phyloP scores from a whole-genome alignment of 495 filamentous ascomycete genomes.

The Thozetella sp. region DNA sequence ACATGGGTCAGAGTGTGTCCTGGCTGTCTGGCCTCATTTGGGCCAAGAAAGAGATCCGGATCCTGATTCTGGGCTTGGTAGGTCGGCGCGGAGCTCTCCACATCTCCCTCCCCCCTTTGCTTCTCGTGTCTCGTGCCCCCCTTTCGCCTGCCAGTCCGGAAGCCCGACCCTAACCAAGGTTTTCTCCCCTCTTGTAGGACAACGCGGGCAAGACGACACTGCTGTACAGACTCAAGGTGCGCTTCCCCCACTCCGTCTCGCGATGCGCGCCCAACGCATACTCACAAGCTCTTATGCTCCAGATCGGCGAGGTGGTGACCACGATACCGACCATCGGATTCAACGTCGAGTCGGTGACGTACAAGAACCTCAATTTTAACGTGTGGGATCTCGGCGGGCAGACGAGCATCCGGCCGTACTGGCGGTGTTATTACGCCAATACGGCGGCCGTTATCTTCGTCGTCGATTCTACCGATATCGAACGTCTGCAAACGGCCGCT shows the following conservation, averaged over 20 bases:
- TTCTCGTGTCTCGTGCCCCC: slow-evolving; percentile 6
- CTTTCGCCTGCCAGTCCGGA: slow-evolving; percentile 11
- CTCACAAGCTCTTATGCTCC: slow-evolving; percentile 6
- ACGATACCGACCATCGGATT: slow-evolving; percentile 99
- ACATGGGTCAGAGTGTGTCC: slow-evolving; percentile 83
- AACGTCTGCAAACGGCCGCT: slow-evolving; percentile 85
- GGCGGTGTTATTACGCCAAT: slow-evolving; percentile 99
- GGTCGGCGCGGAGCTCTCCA: slow-evolving; percentile 21
- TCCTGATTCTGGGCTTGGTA: slow-evolving; percentile 94
- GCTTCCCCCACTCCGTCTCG: slow-evolving; percentile 8
- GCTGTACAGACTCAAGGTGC: slow-evolving; percentile 92
- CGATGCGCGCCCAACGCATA: background rate
- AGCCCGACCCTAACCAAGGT: slow-evolving; percentile 17
- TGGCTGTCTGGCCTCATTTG: slow-evolving; percentile 75
- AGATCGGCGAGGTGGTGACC: slow-evolving; percentile 98
- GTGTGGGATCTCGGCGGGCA: slow-evolving; percentile 99
- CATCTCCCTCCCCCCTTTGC: slow-evolving; percentile 4
- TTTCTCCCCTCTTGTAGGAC: slow-evolving; percentile 60
- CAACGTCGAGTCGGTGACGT: slow-evolving; percentile 97
- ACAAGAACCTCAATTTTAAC: slow-evolving; percentile 97
- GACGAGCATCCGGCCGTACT: slow-evolving; percentile 96
- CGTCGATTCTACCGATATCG: slow-evolving; percentile 96
- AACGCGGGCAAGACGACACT: slow-evolving; percentile 98
- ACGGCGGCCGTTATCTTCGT: slow-evolving; percentile 99
- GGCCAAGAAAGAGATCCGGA: slow-evolving; percentile 96